Conservation (phyloP, 257 asterid genomes). For the Solanum bulbocastanum region DNA sequence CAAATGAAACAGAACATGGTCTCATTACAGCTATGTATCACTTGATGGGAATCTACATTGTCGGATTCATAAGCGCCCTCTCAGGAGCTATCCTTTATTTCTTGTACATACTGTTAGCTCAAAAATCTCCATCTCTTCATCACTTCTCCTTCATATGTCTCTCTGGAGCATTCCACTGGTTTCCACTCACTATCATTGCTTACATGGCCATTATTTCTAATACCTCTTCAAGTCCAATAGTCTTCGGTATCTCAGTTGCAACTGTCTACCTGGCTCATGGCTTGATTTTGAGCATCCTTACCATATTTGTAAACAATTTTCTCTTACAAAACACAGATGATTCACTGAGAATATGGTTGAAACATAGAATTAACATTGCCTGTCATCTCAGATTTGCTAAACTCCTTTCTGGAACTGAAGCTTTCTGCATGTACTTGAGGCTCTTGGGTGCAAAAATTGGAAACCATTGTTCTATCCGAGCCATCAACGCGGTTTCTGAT, state of each 20-base stretch:
- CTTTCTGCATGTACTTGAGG: constrained; percentile 65
- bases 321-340: constrained; percentile 26
- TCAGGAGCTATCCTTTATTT: constrained; percentile 51
- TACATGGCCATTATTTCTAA: constrained; percentile 25
- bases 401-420: constrained; percentile 86
- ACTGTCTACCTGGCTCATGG: constrained; percentile 60
- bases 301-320: constrained; percentile 16
- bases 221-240: constrained; percentile 18
- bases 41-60: constrained; percentile 46
- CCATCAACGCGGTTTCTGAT: constrained; percentile 61
- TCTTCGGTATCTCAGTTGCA: constrained; percentile 37
- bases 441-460: constrained; percentile 66
- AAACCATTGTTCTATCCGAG: constrained; percentile 64
- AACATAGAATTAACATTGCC: constrained; percentile 40
- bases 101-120: constrained; percentile 21
- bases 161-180: constrained; percentile 73
- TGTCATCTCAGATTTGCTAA: constrained; percentile 73
- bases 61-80: constrained; percentile 49
- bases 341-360: constrained; percentile 38
- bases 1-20: constrained; percentile 6
- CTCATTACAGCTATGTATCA: constrained; percentile 25
- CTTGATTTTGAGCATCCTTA: constrained; percentile 33
- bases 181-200: constrained; percentile 57
- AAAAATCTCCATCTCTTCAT: constrained; percentile 24
- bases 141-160: constrained; percentile 47